phyloP scores from a whole-genome alignment of 129 eudicot species.

The Oenanthe sinensis region DNA sequence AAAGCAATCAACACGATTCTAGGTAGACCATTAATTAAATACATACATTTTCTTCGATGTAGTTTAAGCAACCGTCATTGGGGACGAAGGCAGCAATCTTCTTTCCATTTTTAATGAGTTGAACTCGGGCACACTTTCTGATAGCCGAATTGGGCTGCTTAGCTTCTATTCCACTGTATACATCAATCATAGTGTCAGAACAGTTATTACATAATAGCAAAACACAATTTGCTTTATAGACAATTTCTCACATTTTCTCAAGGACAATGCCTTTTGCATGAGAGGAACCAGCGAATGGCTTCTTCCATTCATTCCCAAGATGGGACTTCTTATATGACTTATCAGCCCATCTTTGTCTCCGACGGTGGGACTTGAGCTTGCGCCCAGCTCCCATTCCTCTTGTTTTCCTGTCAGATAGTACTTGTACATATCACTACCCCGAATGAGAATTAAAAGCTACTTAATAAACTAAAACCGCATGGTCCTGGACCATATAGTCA shows the following conservation, averaged over 20 bases:
- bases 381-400: slow-evolving; percentile 69
- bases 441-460: background rate
- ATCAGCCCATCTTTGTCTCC: slow-evolving; percentile 58
- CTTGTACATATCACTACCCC: background rate
- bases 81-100: slow-evolving; percentile 63
- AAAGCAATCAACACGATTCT: background rate
- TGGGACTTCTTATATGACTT: slow-evolving; percentile 56
- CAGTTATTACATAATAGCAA: background rate
- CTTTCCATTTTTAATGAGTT: slow-evolving; percentile 52
- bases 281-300: slow-evolving; percentile 58
- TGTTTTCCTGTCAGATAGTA: slow-evolving; percentile 23
- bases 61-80: slow-evolving; percentile 55
- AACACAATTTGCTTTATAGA: background rate
- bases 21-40: background rate
- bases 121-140: slow-evolving; percentile 59
- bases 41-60: slow-evolving; percentile 53
- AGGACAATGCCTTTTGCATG: slow-evolving; percentile 57
- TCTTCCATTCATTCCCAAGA: slow-evolving; percentile 59
- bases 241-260: slow-evolving; percentile 36
- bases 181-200: background rate
- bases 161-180: slow-evolving; percentile 46
- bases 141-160: slow-evolving; percentile 59
- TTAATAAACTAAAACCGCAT: background rate
- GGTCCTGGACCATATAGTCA: background rate
- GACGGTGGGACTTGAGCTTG: slow-evolving; percentile 46